These are phyloP conservation scores for Penicillium sp. DNA, from an alignment of 2,329 filamentous ascomycete species.

Conservation along the genomic window DNA sequence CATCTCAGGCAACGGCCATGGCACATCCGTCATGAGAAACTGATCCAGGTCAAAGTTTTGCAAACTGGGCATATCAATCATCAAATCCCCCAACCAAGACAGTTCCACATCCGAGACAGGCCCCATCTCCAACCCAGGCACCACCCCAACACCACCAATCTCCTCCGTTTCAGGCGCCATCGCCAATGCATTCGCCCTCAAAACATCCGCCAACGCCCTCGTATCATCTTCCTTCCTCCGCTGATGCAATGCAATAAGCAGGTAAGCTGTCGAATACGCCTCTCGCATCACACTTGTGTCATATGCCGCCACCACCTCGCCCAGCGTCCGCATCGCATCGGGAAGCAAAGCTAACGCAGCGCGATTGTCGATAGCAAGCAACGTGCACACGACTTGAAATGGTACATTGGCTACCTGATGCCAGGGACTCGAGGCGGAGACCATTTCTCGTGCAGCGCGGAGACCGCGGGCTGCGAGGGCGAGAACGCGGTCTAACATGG, in stretches of 20 bases:
- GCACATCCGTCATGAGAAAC: constrained; percentile 35
- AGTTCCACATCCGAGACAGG: constrained; percentile 35
- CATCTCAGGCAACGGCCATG: constrained; percentile 28
- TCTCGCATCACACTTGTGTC: constrained; percentile 52
- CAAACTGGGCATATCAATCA: constrained; percentile 46
- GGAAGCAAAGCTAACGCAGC: constrained; percentile 49
- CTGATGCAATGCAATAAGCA: constrained; percentile 55
- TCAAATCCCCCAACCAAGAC: constrained; percentile 45
- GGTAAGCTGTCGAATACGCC: constrained; percentile 54
- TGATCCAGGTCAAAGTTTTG: constrained; percentile 47
- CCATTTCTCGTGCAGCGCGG: constrained; percentile 48
- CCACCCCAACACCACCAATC: neutral
- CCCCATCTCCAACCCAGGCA: constrained; percentile 10
- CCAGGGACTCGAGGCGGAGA: constrained; percentile 51
- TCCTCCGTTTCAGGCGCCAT: constrained; percentile 12
- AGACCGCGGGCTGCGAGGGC: constrained; percentile 46
- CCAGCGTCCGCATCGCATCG: constrained; percentile 52
- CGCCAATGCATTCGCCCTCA: constrained; percentile 36
- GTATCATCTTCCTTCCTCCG: constrained; percentile 49
- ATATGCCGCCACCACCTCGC: constrained; percentile 44
- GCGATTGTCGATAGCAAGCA: constrained; percentile 55
- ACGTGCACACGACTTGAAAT: constrained; percentile 57
- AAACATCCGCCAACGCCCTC: constrained; percentile 37
- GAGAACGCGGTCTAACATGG: constrained; percentile 49
- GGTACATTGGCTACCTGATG: constrained; percentile 61